These are phyloP conservation scores for Catharanthus roseus DNA, from an alignment of 257 asterid species.

Conservation along the genomic window DNA sequence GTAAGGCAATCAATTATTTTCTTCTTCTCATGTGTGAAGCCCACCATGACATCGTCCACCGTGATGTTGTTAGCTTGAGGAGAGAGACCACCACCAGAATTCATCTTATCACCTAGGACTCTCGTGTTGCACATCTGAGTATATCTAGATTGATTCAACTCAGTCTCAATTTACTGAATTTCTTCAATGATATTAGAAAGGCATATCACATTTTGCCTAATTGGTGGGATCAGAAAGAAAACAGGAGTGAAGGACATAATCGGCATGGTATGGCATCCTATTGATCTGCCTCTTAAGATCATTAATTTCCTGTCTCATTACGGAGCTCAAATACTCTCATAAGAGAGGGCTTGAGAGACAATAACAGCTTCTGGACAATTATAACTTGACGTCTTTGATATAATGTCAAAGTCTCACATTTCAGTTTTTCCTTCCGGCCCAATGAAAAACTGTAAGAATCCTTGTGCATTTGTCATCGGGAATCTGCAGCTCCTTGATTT, in stretches of 20 bases:
- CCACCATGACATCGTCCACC: too few relatives aligned
- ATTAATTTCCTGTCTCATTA: not conserved
- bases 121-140: too few relatives aligned
- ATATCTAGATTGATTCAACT: too few relatives aligned
- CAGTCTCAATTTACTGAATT: too few relatives aligned
- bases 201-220: not conserved
- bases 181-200: too few relatives aligned
- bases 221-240: not conserved
- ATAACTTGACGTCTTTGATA: not conserved
- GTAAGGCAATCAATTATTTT: too few relatives aligned
- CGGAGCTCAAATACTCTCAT: not conserved
- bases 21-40: too few relatives aligned
- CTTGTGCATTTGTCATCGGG: not conserved
- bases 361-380: not conserved
- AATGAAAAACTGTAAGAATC: constrained; percentile 7
- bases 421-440: not conserved
- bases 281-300: not conserved
- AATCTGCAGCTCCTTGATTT: not conserved
- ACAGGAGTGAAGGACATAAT: constrained; percentile 6
- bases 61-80: too few relatives aligned
- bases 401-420: not conserved
- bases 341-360: not conserved
- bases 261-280: constrained; percentile 10
- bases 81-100: too few relatives aligned
- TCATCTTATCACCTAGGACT: too few relatives aligned